Evolutionary conservation across 768 basidiomycete genomes (phyloP).

Genomic region (Candolleomyces aberdarensis): DNA sequence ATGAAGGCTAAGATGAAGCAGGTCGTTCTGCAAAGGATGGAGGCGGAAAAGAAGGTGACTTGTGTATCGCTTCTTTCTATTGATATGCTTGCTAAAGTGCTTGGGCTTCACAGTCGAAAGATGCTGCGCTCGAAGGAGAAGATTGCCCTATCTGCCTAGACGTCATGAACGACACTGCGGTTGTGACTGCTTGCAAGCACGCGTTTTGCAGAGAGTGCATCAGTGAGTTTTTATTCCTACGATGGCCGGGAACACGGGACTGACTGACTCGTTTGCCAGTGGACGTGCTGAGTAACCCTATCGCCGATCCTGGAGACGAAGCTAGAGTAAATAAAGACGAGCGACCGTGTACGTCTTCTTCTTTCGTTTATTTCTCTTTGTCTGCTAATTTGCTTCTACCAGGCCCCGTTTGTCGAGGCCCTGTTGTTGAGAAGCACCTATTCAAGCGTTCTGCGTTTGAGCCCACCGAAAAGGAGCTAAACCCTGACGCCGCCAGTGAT

Average conservation of each 20-base stretch:
- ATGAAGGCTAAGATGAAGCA: constrained; percentile 48
- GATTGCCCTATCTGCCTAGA: constrained; percentile 74
- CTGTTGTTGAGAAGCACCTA: constrained; percentile 43
- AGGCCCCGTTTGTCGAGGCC: constrained; percentile 62
- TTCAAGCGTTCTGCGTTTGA: constrained; percentile 62
- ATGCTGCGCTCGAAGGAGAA: constrained; percentile 48
- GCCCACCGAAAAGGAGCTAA: constrained; percentile 48
- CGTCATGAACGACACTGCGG: constrained; percentile 40
- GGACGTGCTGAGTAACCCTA: constrained; percentile 42
- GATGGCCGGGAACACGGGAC: not conserved
- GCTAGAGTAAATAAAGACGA: constrained; percentile 32
- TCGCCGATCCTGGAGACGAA: constrained; percentile 33
- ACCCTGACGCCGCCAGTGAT: constrained; percentile 14
- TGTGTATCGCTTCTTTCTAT: not conserved
- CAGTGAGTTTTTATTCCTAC: constrained; percentile 25
- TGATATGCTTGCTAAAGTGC: not conserved
- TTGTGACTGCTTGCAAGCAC: constrained; percentile 59
- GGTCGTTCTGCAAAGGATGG: constrained; percentile 38
- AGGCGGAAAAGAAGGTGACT: constrained; percentile 52
- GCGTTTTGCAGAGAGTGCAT: constrained; percentile 63
- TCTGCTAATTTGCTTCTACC: not conserved
- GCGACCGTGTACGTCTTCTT: constrained; percentile 44
- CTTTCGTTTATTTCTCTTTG: not conserved
- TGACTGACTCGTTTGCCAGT: constrained; percentile 20
- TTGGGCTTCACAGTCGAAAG: constrained; percentile 33